Percentiles rank a stretch among this genome's conserved stretches.
phyloP scores from a whole-genome alignment of 371 early-diverging fungal genomes.

The Apophysomyces ossiformis region DNA sequence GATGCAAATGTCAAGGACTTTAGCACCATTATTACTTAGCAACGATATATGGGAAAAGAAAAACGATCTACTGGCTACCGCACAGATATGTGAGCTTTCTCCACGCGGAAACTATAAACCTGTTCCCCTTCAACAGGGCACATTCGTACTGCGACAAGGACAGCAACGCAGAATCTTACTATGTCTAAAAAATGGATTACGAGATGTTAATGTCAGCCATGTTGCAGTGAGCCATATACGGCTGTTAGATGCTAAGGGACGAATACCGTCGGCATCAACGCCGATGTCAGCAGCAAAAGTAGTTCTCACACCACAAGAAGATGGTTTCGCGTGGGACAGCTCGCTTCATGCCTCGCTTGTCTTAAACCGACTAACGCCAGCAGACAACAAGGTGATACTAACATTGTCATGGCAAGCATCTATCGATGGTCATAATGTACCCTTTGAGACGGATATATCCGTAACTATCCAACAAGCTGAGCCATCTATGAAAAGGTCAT shows the following conservation, averaged over 20 bases:
- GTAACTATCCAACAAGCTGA: conserved; percentile 38
- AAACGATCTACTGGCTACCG: conserved; percentile 63
- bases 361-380: conserved; percentile 65
- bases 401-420: conserved; percentile 44
- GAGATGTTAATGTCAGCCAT: conserved; percentile 52
- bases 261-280: conserved; percentile 22
- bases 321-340: conserved; percentile 78
- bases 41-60: conserved; percentile 50
- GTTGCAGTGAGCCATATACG: conserved; percentile 54
- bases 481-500: background rate
- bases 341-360: conserved; percentile 65
- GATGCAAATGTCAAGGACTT: background rate
- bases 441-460: conserved; percentile 51
- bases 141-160: conserved; percentile 14
- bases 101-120: conserved; percentile 70
- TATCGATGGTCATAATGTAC: conserved; percentile 46
- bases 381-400: conserved; percentile 51
- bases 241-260: conserved; percentile 53
- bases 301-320: conserved; percentile 25
- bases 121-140: conserved; percentile 43
- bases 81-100: conserved; percentile 71
- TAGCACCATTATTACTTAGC: background rate
- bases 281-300: conserved; percentile 31
- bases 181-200: conserved; percentile 72
- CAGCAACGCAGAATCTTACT: conserved; percentile 13